Conservation (phyloP, 73 alveolate genomes). For the Uronychia setigera region DNA sequence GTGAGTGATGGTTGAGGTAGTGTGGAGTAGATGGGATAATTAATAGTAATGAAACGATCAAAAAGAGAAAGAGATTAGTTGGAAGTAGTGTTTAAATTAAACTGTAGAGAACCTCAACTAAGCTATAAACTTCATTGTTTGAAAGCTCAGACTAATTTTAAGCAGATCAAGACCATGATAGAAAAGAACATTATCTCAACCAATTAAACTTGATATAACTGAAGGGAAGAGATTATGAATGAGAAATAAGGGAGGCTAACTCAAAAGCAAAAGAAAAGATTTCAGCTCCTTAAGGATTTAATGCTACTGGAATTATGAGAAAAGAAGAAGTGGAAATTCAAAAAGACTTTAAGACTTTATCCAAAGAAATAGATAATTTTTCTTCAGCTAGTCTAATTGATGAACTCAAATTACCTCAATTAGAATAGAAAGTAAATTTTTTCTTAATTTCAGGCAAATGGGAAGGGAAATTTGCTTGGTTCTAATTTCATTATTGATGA, state of each 20-base stretch:
- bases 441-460: too few species aligned
- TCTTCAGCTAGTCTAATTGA: background rate
- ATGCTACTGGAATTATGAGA: background rate
- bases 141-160: background rate
- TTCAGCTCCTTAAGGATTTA: background rate
- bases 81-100: too few species aligned
- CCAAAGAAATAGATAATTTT: background rate
- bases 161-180: background rate
- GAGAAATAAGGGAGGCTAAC: background rate
- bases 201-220: background rate
- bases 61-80: too few species aligned
- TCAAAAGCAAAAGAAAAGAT: background rate
- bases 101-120: too few species aligned
- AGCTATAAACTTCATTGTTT: too few species aligned
- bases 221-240: background rate
- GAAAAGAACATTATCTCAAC: background rate
- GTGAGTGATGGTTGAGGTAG: constrained; percentile 4
- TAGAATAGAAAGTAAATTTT: background rate
- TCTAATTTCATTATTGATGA: too few species aligned
- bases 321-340: background rate
- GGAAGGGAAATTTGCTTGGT: too few species aligned
- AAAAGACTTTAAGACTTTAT: background rate
- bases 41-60: background rate
- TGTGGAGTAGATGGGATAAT: background rate
- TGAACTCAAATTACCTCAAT: background rate